phyloP scores from a whole-genome alignment of 176 grass and related monocot genomes.

The Bonia amplexicaulis region DNA sequence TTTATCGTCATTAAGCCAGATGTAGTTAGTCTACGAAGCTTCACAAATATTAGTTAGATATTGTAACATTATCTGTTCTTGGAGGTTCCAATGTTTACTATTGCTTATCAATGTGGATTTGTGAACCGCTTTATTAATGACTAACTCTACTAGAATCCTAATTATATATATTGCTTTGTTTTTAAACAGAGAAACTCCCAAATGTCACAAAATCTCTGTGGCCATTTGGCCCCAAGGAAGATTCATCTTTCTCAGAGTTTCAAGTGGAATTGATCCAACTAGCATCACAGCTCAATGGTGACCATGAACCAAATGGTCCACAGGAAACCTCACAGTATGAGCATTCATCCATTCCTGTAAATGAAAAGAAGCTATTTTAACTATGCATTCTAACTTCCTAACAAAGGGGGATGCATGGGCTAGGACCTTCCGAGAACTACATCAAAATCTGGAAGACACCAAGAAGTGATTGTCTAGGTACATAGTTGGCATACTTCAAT shows the following conservation, averaged over 20 bases:
- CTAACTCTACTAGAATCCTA: neutral
- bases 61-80: neutral
- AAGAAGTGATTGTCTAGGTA: constrained; percentile 85
- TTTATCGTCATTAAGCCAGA: neutral
- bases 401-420: constrained; percentile 95
- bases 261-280: constrained; percentile 96
- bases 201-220: constrained; percentile 73
- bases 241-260: constrained; percentile 70
- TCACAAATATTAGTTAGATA: neutral
- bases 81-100: neutral
- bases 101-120: constrained; percentile 36
- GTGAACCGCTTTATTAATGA: constrained; percentile 44
- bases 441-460: constrained; percentile 60
- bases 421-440: constrained; percentile 68
- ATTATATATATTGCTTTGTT: neutral
- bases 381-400: constrained; percentile 75
- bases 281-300: constrained; percentile 80
- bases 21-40: neutral
- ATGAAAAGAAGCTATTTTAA: constrained; percentile 82
- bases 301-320: constrained; percentile 73
- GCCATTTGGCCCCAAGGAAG: constrained; percentile 79
- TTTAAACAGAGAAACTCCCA: constrained; percentile 13
- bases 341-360: constrained; percentile 86
- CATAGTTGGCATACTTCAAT: neutral
- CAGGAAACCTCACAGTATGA: constrained; percentile 55